Conservation (phyloP, 208 protist genomes). For the Crithidia acanthocephali region DNA sequence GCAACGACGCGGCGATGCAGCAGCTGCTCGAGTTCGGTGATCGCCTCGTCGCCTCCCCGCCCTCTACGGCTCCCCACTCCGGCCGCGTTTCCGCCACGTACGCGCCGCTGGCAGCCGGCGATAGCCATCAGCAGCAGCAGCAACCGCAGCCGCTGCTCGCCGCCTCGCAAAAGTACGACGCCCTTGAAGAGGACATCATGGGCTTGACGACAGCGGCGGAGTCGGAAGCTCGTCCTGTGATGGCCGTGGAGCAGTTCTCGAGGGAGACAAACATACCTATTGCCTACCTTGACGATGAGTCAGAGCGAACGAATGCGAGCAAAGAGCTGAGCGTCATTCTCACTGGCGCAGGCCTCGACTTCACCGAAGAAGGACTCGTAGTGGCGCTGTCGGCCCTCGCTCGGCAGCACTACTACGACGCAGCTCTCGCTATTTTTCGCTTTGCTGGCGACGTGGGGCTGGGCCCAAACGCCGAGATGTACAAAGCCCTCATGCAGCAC, state of each 20-base stretch:
- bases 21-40: slow-evolving; percentile 70
- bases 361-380: slow-evolving; percentile 84
- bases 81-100: slow-evolving; percentile 58
- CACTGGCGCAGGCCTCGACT: slow-evolving; percentile 66
- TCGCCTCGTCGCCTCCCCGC: slow-evolving; percentile 50
- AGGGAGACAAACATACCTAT: slow-evolving; percentile 61
- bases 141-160: slow-evolving; percentile 9
- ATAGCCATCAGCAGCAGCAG: neutral
- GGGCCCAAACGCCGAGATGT: slow-evolving; percentile 77
- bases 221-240: slow-evolving; percentile 8
- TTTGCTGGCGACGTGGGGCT: slow-evolving; percentile 74
- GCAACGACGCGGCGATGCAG: slow-evolving; percentile 62
- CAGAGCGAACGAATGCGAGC: slow-evolving; percentile 76
- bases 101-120: neutral
- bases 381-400: slow-evolving; percentile 73
- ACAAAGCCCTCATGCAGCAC: slow-evolving; percentile 86
- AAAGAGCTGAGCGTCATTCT: slow-evolving; percentile 75
- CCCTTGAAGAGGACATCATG: slow-evolving; percentile 47
- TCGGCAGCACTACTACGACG: slow-evolving; percentile 59
- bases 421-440: slow-evolving; percentile 71
- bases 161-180: slow-evolving; percentile 36
- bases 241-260: slow-evolving; percentile 58
- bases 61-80: slow-evolving; percentile 45
- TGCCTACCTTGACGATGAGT: slow-evolving; percentile 87
- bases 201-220: slow-evolving; percentile 1